These are phyloP conservation scores for Xylaria sp. DNA, from an alignment of 495 filamentous ascomycete genomes.

Conservation along the genomic window DNA sequence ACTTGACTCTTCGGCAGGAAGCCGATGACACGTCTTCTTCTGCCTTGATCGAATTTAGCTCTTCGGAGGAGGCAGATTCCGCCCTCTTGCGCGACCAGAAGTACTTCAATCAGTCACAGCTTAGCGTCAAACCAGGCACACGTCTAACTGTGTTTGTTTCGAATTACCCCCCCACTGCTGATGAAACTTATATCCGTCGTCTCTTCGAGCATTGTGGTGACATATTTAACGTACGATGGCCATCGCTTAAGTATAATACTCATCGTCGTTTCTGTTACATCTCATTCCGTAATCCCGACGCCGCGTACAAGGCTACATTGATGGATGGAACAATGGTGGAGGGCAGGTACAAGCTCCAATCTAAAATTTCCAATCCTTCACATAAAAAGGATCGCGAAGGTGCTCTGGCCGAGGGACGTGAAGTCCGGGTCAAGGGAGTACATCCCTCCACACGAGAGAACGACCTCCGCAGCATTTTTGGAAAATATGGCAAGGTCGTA, in stretches of 20 bases:
- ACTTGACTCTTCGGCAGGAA: slow-evolving; percentile 67
- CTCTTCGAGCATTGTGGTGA: slow-evolving; percentile 81
- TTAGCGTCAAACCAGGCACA: slow-evolving; percentile 74
- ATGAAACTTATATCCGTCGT: slow-evolving; percentile 78
- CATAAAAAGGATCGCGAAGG: slow-evolving; percentile 80
- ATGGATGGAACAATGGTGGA: slow-evolving; percentile 74
- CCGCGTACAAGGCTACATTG: slow-evolving; percentile 70
- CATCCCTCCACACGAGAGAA: slow-evolving; percentile 68
- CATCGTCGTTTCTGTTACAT: slow-evolving; percentile 94
- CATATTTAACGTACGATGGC: slow-evolving; percentile 85
- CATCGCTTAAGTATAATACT: slow-evolving; percentile 86
- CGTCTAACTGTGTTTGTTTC: slow-evolving; percentile 85
- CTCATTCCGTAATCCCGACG: slow-evolving; percentile 72
- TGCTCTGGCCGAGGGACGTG: slow-evolving; percentile 83
- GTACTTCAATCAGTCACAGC: slow-evolving; percentile 69
- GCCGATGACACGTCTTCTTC: slow-evolving; percentile 64
- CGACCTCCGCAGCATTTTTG: slow-evolving; percentile 73
- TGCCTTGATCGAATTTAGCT: slow-evolving; percentile 85
- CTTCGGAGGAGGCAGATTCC: slow-evolving; percentile 76
- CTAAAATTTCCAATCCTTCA: slow-evolving; percentile 82
- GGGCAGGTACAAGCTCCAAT: slow-evolving; percentile 68
- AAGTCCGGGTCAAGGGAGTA: slow-evolving; percentile 82
- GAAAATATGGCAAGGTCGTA: slow-evolving; percentile 76
- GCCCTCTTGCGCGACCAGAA: slow-evolving; percentile 85
- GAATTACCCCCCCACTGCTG: slow-evolving; percentile 86